Evolutionary conservation across 202 grass and related monocot genomes (phyloP).

Genomic region (Tripidium arundinaceum): DNA sequence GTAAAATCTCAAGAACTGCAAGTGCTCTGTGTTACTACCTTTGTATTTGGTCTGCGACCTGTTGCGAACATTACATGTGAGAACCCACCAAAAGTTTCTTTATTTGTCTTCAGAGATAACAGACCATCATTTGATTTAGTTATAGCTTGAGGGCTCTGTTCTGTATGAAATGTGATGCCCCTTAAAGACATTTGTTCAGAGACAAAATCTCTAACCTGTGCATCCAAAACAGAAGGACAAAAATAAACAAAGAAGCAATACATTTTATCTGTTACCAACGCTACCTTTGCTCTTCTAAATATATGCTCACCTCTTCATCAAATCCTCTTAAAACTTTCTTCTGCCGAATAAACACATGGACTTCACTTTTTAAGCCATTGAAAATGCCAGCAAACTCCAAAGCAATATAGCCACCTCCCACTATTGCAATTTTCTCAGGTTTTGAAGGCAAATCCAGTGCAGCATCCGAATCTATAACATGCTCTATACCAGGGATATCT

Average conservation of each 20-base stretch:
- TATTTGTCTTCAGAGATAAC: constrained; percentile 83
- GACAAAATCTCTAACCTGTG: constrained; percentile 86
- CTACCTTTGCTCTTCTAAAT: neutral
- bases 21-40: constrained; percentile 41
- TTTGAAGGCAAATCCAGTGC: constrained; percentile 67
- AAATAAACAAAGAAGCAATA: constrained; percentile 5
- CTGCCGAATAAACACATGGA: constrained; percentile 85
- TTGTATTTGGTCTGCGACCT: constrained; percentile 84
- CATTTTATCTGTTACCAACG: neutral
- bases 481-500: constrained; percentile 69
- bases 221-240: neutral
- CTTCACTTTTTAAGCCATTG: constrained; percentile 74
- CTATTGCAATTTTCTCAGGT: constrained; percentile 84
- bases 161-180: constrained; percentile 77
- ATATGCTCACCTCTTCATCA: constrained; percentile 64
- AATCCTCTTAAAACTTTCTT: constrained; percentile 75
- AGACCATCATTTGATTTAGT: constrained; percentile 64
- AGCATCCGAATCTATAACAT: constrained; percentile 74
- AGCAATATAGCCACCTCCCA: constrained; percentile 83
- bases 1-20: constrained; percentile 1
- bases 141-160: constrained; percentile 66
- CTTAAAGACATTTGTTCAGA: constrained; percentile 85
- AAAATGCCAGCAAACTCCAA: constrained; percentile 88
- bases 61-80: constrained; percentile 98
- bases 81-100: constrained; percentile 75